Conservation (phyloP, 371 early-diverging fungal genomes). For the Mortierella sp. region DNA sequence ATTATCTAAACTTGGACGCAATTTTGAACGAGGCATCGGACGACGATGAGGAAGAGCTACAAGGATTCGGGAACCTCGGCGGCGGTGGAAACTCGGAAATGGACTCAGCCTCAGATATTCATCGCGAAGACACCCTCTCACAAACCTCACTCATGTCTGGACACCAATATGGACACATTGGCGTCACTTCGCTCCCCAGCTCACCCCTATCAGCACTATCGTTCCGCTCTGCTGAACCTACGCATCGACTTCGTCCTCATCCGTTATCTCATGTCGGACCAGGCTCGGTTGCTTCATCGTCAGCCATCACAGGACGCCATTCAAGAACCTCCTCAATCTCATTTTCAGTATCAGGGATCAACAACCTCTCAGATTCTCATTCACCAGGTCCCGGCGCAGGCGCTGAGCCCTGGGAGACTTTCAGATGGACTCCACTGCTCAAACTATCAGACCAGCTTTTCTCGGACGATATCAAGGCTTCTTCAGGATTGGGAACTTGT, state of each 20-base stretch:
- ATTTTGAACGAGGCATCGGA: slow-evolving; percentile 55
- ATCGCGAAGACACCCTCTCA: slow-evolving; percentile 52
- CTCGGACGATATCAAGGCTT: slow-evolving; percentile 67
- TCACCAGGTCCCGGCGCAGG: slow-evolving; percentile 45
- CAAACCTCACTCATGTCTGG: slow-evolving; percentile 53
- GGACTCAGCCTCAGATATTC: slow-evolving; percentile 47
- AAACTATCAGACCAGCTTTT: slow-evolving; percentile 79
- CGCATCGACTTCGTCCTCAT: slow-evolving; percentile 47
- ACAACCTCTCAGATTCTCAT: slow-evolving; percentile 36
- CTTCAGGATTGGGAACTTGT: slow-evolving; percentile 41
- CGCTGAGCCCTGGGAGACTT: slow-evolving; percentile 76
- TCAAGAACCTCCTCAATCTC: slow-evolving; percentile 49
- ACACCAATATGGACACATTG: slow-evolving; percentile 37
- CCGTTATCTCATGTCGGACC: slow-evolving; percentile 33
- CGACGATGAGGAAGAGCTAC: slow-evolving; percentile 46
- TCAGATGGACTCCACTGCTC: slow-evolving; percentile 80
- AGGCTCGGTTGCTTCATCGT: slow-evolving; percentile 55
- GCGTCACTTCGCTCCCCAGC: slow-evolving; percentile 23
- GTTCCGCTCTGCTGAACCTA: slow-evolving; percentile 37
- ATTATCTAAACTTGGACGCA: slow-evolving; percentile 52
- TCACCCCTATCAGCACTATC: slow-evolving; percentile 47
- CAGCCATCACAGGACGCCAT: slow-evolving; percentile 50
- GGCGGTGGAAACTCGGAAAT: slow-evolving; percentile 37
- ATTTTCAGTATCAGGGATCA: slow-evolving; percentile 42
- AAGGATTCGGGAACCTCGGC: slow-evolving; percentile 36